A percentile compares a stretch with the other conserved stretches of the same genome.
Evolutionary conservation across 2,329 filamentous ascomycete genomes (phyloP).

Genomic region (Furcasterigmium sp.): DNA sequence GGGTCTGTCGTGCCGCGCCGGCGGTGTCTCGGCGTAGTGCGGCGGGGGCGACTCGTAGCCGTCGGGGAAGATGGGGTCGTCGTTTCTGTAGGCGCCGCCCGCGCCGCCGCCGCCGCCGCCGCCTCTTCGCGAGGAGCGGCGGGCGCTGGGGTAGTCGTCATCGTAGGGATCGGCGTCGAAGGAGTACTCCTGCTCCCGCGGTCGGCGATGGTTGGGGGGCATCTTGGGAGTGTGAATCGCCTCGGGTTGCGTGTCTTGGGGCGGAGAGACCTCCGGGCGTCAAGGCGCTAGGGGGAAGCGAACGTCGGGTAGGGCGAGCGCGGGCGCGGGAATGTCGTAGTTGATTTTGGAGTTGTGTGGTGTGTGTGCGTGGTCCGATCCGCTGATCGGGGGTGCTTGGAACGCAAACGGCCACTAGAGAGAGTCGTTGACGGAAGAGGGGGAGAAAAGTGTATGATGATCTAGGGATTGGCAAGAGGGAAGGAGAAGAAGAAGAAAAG

Average conservation of each 20-base stretch:
- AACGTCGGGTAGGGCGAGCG: too few species aligned
- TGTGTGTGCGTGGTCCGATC: too few species aligned
- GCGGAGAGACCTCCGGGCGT: too few species aligned
- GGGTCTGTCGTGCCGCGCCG: neutral
- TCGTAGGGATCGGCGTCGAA: constrained; percentile 6
- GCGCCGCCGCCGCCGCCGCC: constrained; percentile 4
- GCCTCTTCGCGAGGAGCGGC: constrained; percentile 3
- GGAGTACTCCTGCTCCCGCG: neutral
- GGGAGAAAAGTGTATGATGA: neutral
- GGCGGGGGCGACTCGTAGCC: neutral
- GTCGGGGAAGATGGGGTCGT: neutral
- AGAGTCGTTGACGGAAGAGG: too few species aligned
- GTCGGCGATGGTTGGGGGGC: neutral
- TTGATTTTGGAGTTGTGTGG: too few species aligned
- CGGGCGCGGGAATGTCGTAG: too few species aligned
- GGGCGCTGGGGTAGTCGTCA: constrained; percentile 2
- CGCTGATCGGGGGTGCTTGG: too few species aligned
- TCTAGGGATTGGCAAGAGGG: neutral
- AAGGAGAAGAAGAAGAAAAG: neutral
- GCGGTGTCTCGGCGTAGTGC: neutral
- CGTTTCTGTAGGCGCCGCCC: constrained; percentile 4
- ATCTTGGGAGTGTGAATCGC: too few species aligned
- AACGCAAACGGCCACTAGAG: too few species aligned
- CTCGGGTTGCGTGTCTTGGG: too few species aligned
- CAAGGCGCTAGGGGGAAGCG: too few species aligned